phyloP scores from a whole-genome alignment of 1,284 basidiomycete species.

The Paramarasmius palmivorus region DNA sequence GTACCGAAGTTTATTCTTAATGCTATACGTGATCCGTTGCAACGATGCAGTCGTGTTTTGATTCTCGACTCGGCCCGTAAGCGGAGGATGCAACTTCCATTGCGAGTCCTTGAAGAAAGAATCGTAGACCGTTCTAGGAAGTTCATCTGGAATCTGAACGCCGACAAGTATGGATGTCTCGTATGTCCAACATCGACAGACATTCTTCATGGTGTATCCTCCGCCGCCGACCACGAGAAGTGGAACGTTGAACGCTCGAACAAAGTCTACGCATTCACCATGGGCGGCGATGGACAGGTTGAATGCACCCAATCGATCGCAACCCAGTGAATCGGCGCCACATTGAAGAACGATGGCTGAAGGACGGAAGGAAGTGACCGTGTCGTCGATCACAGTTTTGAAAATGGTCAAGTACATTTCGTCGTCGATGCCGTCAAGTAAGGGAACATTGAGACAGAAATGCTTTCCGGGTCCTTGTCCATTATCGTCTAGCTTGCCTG shows the following conservation, averaged over 20 bases:
- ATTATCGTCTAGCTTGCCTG: slow-evolving; percentile 90
- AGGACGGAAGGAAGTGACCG: slow-evolving; percentile 88
- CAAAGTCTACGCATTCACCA: slow-evolving; percentile 96
- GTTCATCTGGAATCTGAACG: slow-evolving; percentile 79
- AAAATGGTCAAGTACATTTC: slow-evolving; percentile 95
- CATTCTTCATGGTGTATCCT: slow-evolving; percentile 95
- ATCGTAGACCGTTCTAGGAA: slow-evolving; percentile 91
- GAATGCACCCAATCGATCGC: slow-evolving; percentile 95
- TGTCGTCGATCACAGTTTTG: slow-evolving; percentile 95
- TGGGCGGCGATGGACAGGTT: slow-evolving; percentile 99
- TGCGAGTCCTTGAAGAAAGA: slow-evolving; percentile 90
- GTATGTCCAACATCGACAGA: slow-evolving; percentile 98
- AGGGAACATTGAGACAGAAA: slow-evolving; percentile 93
- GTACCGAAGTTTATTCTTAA: slow-evolving; percentile 91
- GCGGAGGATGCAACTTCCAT: slow-evolving; percentile 90
- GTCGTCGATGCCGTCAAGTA: slow-evolving; percentile 97
- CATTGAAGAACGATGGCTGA: slow-evolving; percentile 95
- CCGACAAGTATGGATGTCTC: slow-evolving; percentile 95
- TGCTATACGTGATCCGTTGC: slow-evolving; percentile 83
- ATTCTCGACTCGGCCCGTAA: slow-evolving; percentile 92
- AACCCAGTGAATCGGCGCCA: slow-evolving; percentile 94
- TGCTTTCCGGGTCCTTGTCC: slow-evolving; percentile 89
- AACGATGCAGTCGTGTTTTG: slow-evolving; percentile 83
- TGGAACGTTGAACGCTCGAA: slow-evolving; percentile 89
- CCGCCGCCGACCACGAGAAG: slow-evolving; percentile 92